These are phyloP conservation scores for Catharanthus roseus DNA, from an alignment of 257 asterid species.

Conservation along the genomic window DNA sequence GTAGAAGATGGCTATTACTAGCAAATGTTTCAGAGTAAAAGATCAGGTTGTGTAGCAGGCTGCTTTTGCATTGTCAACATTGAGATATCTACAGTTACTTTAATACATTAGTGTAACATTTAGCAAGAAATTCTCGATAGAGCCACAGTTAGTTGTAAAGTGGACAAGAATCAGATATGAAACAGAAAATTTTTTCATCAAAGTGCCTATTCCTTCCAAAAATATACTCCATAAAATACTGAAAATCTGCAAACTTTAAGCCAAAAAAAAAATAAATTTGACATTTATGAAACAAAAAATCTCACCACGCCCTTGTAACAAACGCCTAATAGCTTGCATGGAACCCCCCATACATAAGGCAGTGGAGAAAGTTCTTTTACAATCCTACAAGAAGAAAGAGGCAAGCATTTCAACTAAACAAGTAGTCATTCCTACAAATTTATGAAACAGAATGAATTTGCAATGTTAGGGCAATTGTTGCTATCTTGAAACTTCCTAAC, in stretches of 20 bases:
- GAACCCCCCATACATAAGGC: constrained; percentile 92
- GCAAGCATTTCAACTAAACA: not conserved
- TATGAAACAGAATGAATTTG: not conserved
- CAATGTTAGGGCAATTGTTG: not conserved
- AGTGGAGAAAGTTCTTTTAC: constrained; percentile 74
- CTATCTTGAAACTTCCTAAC: not conserved
- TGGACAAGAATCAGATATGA: not conserved
- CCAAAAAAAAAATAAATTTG: not conserved
- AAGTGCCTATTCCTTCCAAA: not conserved
- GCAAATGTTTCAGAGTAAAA: not conserved
- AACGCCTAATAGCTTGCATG: constrained; percentile 69
- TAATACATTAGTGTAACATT: not conserved
- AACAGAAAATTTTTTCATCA: not conserved
- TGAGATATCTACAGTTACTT: not conserved
- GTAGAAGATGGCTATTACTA: not conserved
- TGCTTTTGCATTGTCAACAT: not conserved
- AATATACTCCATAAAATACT: not conserved
- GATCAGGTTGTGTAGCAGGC: not conserved
- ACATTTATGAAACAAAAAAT: constrained; percentile 19
- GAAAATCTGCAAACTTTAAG: not conserved
- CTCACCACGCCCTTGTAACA: constrained; percentile 84
- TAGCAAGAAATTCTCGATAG: not conserved
- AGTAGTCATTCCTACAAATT: not conserved
- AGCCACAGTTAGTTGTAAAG: not conserved
- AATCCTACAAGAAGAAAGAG: constrained; percentile 52